Base-by-base conservation (phyloP, 2,329 filamentous ascomycete genomes). In the Calonectria multiphialidica region DNA sequence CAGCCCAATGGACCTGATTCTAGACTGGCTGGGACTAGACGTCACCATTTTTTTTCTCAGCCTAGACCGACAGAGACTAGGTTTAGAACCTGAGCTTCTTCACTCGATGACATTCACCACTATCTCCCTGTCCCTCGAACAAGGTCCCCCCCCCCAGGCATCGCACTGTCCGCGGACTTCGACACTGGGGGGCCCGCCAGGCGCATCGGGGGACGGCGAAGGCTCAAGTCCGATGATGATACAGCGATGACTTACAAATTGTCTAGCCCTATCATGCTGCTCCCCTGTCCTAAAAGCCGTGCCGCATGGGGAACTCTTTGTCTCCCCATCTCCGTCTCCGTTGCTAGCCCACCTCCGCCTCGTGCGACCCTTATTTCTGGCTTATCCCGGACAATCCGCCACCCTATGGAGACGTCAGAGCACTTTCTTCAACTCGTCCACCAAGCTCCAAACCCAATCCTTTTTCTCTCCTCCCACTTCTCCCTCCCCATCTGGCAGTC, bases 361-460 rank as follows among this genome's bases (percentile, higher is more conserved):
- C 21, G 68, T 70, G 40, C 50, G 35, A 71, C 68, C 64, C 59
- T 57, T 25, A 57, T 44, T 55, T 21, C 55, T 62, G 66, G 64
- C 64, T 59, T 50, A 49, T 57, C 47, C 69, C 69, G 63, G 57
- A 47, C 55, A 67, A 71, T 68, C 69, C 64, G 69, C 69, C 69
- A 68, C 69, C 47, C 53, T 37, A 59, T 59, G 53, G 53, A 59
- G 53, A n/a, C 53, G 53, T 50, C 57, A 35, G 45, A 21, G 21
- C 47, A 47, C 23, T 53, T 55, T n/a, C 28, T 35, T 71, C 63
- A 37, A 15, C 28, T 25, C 37, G 23, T 35, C 33, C 15, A 50
- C 23, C 15, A 57, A 49, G 49, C 25, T 65, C 40, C 33, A 47
- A 21, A 23, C 18, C 28, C 35, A 37, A 30, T 21, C 30, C 50